Evolutionary conservation across 441 rosid species (phyloP).

Genomic region (Pelargonium myrrhifolium): DNA sequence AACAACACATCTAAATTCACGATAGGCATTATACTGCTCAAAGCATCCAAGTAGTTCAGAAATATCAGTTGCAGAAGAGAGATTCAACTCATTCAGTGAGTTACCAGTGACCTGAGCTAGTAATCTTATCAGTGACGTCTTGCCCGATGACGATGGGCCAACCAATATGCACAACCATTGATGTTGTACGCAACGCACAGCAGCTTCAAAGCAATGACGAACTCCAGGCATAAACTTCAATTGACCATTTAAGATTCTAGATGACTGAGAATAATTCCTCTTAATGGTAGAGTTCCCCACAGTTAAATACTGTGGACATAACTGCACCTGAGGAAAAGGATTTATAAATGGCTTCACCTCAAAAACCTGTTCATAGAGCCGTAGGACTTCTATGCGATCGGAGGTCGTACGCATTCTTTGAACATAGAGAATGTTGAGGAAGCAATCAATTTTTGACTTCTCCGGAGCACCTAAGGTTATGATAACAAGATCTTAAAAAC

Average conservation of each 20-base stretch:
- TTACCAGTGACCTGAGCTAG: slow-evolving; percentile 81
- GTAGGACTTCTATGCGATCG: slow-evolving; percentile 72
- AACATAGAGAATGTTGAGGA: slow-evolving; percentile 70
- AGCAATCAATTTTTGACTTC: slow-evolving; percentile 37
- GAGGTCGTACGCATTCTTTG: slow-evolving; percentile 92
- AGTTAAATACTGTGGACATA: slow-evolving; percentile 43
- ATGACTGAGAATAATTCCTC: slow-evolving; percentile 43
- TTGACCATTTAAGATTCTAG: slow-evolving; percentile 35
- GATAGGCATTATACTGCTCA: slow-evolving; percentile 83
- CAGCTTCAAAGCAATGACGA: slow-evolving; percentile 83
- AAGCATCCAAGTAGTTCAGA: slow-evolving; percentile 95
- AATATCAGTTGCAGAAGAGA: slow-evolving; percentile 88
- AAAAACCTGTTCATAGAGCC: slow-evolving; percentile 69
- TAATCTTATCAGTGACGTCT: slow-evolving; percentile 82
- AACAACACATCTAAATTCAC: slow-evolving; percentile 52
- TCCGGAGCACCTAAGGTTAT: slow-evolving; percentile 33
- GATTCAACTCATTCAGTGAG: slow-evolving; percentile 65
- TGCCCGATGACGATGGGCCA: slow-evolving; percentile 90
- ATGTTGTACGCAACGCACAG: slow-evolving; percentile 61
- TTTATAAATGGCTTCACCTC: slow-evolving; percentile 56
- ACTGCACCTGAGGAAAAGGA: slow-evolving; percentile 75
- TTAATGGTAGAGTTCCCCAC: slow-evolving; percentile 65
- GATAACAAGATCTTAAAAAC: slow-evolving; percentile 8
- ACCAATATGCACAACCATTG: slow-evolving; percentile 88
- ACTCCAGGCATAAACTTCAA: slow-evolving; percentile 67